Evolutionary conservation across 2,329 filamentous ascomycete genomes (phyloP), one percentile per base, ranked within the genome.

Genomic region (Phialophora tarda): DNA sequence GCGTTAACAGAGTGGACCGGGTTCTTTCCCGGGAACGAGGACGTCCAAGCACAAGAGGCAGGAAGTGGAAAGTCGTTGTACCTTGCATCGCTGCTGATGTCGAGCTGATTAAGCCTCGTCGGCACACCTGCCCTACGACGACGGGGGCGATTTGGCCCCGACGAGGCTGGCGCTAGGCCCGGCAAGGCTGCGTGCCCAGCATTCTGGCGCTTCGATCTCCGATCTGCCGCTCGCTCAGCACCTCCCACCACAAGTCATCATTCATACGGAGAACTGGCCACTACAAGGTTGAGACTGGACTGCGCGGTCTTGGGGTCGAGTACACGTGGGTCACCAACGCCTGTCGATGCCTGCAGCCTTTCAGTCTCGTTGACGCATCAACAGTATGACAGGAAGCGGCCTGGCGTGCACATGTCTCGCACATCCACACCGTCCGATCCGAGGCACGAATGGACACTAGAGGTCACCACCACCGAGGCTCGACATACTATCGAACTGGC

Each of bases 81-180:
- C 48, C 48, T 51, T 51, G 48, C 48, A 51, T n/a, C 10, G 7
- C 23, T 28, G 48, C 48, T 51, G 21, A 51, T 14, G 24, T 4
- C 48, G 48, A 26, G 21, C 21, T 51, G 48, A 51, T 26, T 26
- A 51, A 51, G 48, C 48, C 24, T 51, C 48, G 6, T 26, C 48
- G 48, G 48, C 1, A 51, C 2, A 51, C 48, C 23, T 51, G 24
- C 48, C 48, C 14, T 8, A 8, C 17, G 48, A n/a, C 2, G 21
- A 2, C 5, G 17, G 2, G 1, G 7, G 2, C 8, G 14, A 47
- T 47, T 21, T 47, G 44, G 44, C 44, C 44, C 48, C n/a, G 21
- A 51, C 23, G 48, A 51, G 48, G 48, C 48, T 51, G 38, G n/a
- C 12, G 38, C 14, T 11, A 2, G 12, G 38, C 38, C 3, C 17